Conservation (phyloP, 768 basidiomycete genomes). For the Tylopilus intermedius region DNA sequence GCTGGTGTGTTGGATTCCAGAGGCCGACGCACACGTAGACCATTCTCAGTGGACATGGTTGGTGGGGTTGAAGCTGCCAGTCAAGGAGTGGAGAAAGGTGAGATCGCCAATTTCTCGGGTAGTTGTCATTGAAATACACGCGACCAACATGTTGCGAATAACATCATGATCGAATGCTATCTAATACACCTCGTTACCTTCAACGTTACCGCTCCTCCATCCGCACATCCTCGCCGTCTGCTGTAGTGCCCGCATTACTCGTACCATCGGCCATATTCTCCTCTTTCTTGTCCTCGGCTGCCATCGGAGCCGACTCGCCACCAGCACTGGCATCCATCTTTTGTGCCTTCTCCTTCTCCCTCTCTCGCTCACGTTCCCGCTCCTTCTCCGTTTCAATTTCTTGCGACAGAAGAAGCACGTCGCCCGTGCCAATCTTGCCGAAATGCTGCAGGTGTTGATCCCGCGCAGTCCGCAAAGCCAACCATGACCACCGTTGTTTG, state of each 20-base stretch:
- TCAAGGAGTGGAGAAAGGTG: not conserved
- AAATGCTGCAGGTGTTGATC: constrained; percentile 73
- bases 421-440: constrained; percentile 76
- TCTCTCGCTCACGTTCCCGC: constrained; percentile 36
- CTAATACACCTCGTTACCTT: not conserved
- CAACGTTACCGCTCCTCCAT: constrained; percentile 39
- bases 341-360: constrained; percentile 26
- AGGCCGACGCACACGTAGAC: constrained; percentile 44
- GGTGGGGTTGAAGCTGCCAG: constrained; percentile 4
- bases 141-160: constrained; percentile 1
- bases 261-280: constrained; percentile 19
- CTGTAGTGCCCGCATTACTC: constrained; percentile 10
- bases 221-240: constrained; percentile 43
- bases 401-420: constrained; percentile 46
- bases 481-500: constrained; percentile 76
- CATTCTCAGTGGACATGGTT: constrained; percentile 27
- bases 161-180: not conserved
- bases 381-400: constrained; percentile 36
- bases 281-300: constrained; percentile 23
- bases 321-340: constrained; percentile 22
- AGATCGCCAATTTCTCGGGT: not conserved
- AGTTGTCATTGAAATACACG: constrained; percentile 12
- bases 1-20: not conserved
- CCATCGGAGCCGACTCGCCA: constrained; percentile 32
- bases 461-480: constrained; percentile 72